Percentiles rank a stretch among this genome's conserved stretches.
These are phyloP conservation scores for Pelagophyceae sp. DNA, from an alignment of 352 stramenopile genomes.

Conservation along the genomic window DNA sequence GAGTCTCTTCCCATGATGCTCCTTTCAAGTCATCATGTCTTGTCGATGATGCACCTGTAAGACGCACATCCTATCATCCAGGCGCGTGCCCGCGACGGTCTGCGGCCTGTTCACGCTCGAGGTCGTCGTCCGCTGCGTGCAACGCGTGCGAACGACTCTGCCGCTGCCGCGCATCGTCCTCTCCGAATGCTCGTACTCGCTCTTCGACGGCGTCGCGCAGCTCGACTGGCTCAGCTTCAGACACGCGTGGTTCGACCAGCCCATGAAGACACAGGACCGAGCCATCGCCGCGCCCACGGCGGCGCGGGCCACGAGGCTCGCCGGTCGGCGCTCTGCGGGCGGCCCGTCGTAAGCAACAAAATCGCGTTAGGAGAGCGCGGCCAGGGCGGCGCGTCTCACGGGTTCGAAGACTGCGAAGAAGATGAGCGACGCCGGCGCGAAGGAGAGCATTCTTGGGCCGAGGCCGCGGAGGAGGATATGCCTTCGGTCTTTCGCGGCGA, in stretches of 20 bases:
- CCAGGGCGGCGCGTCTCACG: not conserved
- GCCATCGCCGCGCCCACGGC: too few relatives aligned
- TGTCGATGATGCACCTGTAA: too few relatives aligned
- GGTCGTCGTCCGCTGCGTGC: not conserved
- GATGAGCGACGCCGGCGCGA: not conserved
- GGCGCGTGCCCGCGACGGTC: not conserved
- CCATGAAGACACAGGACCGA: too few relatives aligned
- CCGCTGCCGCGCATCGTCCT: not conserved
- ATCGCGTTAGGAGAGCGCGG: not conserved
- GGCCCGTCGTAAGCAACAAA: not conserved
- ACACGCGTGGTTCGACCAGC: too few relatives aligned
- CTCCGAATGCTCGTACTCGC: not conserved
- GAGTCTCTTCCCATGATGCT: too few relatives aligned
- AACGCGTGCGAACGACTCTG: not conserved
- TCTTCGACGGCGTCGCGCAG: too few relatives aligned
- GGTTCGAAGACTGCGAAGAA: conserved; percentile 12
- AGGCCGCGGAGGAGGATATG: not conserved
- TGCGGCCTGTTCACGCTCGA: not conserved
- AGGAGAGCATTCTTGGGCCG: not conserved
- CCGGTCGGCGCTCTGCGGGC: too few relatives aligned
- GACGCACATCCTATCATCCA: not conserved
- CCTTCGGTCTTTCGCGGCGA: not conserved
- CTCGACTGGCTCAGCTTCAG: too few relatives aligned
- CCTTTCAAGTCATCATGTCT: not conserved
- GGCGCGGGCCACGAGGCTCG: too few relatives aligned